These are phyloP conservation scores for Euclidium syriacum DNA, from an alignment of 345 rosid genomes.

Conservation along the genomic window DNA sequence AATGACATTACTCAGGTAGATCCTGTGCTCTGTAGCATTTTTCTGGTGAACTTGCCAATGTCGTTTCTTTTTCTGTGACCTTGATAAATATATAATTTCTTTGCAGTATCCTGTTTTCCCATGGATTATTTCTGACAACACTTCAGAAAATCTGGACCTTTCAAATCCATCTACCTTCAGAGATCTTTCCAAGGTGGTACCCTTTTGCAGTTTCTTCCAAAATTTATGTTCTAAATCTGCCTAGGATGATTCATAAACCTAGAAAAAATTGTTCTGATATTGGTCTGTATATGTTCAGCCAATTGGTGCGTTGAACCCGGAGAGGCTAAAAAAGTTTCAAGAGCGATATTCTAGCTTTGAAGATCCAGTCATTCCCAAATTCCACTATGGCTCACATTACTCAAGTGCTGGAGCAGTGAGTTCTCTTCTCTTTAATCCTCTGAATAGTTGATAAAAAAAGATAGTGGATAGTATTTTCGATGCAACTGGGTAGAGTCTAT, in stretches of 20 bases:
- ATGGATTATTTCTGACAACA: slow-evolving; percentile 88
- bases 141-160: slow-evolving; percentile 73
- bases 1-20: slow-evolving; percentile 97
- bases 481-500: slow-evolving; percentile 7
- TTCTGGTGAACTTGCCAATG: not conserved
- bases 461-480: not conserved
- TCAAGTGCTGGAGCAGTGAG: slow-evolving; percentile 96
- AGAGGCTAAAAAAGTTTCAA: slow-evolving; percentile 75
- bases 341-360: slow-evolving; percentile 97
- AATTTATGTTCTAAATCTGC: slow-evolving; percentile 5
- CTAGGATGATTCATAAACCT: slow-evolving; percentile 17
- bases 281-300: slow-evolving; percentile 57
- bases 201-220: slow-evolving; percentile 28
- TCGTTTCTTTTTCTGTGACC: not conserved
- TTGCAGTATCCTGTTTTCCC: slow-evolving; percentile 99
- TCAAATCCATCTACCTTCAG: slow-evolving; percentile 79
- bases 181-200: slow-evolving; percentile 89
- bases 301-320: slow-evolving; percentile 86
- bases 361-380: slow-evolving; percentile 96
- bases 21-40: slow-evolving; percentile 11
- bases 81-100: slow-evolving; percentile 26
- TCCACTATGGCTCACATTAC: slow-evolving; percentile 98
- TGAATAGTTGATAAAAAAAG: slow-evolving; percentile 9
- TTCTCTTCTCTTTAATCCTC: slow-evolving; percentile 25
- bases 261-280: slow-evolving; percentile 15